phyloP scores from a whole-genome alignment of 2,329 filamentous ascomycete species.

The Botrytis pseudocinerea region DNA sequence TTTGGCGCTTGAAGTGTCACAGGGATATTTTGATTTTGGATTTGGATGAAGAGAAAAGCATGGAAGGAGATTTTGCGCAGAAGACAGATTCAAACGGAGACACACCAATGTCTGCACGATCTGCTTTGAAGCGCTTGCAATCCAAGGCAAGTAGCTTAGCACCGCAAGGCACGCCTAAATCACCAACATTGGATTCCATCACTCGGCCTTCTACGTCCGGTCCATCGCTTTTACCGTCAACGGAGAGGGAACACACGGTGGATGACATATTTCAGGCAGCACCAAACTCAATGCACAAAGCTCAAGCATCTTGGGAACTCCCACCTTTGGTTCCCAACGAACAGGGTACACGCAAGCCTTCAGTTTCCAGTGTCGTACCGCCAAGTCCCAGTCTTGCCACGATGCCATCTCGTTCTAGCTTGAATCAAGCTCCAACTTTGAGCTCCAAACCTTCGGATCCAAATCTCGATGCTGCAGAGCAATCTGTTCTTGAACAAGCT shows the following conservation, averaged over 20 bases:
- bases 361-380: constrained; percentile 47
- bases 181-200: constrained; percentile 40
- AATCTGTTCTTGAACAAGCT: constrained; percentile 65
- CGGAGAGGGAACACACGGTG: constrained; percentile 44
- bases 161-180: constrained; percentile 44
- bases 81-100: constrained; percentile 28
- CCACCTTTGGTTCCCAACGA: constrained; percentile 44
- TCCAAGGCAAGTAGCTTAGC: constrained; percentile 43
- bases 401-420: constrained; percentile 42
- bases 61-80: constrained; percentile 25
- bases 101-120: constrained; percentile 37
- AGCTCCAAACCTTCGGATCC: constrained; percentile 23
- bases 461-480: constrained; percentile 61
- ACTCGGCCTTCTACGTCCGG: constrained; percentile 41
- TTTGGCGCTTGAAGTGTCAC: constrained; percentile 90
- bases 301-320: constrained; percentile 49
- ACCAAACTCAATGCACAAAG: constrained; percentile 47
- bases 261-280: constrained; percentile 54
- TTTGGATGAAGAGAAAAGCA: constrained; percentile 69
- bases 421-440: constrained; percentile 41
- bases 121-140: constrained; percentile 39
- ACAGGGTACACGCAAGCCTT: constrained; percentile 44
- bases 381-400: constrained; percentile 33
- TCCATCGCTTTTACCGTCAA: constrained; percentile 34
- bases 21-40: constrained; percentile 84